Evolutionary conservation across 805 yeast species (phyloP), one percentile per base, ranked within the genome.

Genomic region (Jamesozyma hellenica): DNA sequence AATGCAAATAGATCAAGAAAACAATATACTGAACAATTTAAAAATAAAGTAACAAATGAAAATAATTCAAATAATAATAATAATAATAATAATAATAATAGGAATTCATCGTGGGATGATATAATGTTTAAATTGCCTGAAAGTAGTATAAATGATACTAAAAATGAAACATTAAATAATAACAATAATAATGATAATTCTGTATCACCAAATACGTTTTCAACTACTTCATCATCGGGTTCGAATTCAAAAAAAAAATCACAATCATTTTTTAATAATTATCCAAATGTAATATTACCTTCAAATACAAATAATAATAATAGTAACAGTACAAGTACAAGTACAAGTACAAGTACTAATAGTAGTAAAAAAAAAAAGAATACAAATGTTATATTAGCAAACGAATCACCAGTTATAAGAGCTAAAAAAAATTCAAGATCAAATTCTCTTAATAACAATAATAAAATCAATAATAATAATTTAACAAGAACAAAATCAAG

Each of bases 61-160:
- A 38, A 32, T 34, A 36, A 30, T 31, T 28, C 36, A 21, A 29
- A n/a, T 17, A 15, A 26, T 10, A 41, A 13, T 19, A 35, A 35
- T 18, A 36, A 15, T n/a, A 14, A 26, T 4, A 27, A 25, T 16
- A 37, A 32, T 25, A 31, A 16, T 17, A 18, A 29, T 18, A 18
- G n/a, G 0, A 37, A 27, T 26, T 26, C 32, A n/a, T 32, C 48
- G 11, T 53, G 60, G 58, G 61, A 56, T 40, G 61, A 53, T 14
- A 40, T 52, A 39, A 38, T 50, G 18, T 55, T 55, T 37, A 47
- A 42, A 36, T 36, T 56, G 30, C 61, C 63, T 1, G 59, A 54
- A 35, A 50, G 55, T 39, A 52, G 50, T 33, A 28, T 28, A 3
- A 27, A 25, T 23, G n/a, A 25, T 10, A 10, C 6, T 9, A 32